These are phyloP conservation scores for Sclerotinia trifoliorum DNA, from an alignment of 2,329 filamentous ascomycete species.

Conservation along the genomic window DNA sequence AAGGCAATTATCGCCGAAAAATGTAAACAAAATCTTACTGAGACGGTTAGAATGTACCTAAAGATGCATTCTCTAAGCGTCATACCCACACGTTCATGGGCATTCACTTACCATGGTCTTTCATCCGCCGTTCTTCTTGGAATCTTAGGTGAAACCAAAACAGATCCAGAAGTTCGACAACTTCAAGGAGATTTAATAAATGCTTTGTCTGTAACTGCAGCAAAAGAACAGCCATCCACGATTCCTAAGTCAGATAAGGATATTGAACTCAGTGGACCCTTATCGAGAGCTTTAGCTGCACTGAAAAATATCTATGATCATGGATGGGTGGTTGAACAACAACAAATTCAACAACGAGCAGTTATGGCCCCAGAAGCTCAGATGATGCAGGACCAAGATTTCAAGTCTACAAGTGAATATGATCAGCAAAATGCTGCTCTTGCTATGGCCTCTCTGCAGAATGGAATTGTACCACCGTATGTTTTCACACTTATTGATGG, in stretches of 20 bases:
- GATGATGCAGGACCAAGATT: slow-evolving; percentile 8
- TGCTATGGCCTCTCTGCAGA: slow-evolving; percentile 65
- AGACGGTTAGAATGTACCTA: slow-evolving; percentile 67
- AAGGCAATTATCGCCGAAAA: slow-evolving; percentile 55
- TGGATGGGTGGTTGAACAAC: slow-evolving; percentile 54
- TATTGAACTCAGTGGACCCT: slow-evolving; percentile 48
- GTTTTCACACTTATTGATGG: slow-evolving; percentile 8
- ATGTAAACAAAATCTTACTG: slow-evolving; percentile 61
- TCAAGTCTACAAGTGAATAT: slow-evolving; percentile 32
- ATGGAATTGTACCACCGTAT: slow-evolving; percentile 46
- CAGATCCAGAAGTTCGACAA: slow-evolving; percentile 61
- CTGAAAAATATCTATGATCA: slow-evolving; percentile 67
- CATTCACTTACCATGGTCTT: slow-evolving; percentile 65
- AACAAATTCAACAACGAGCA: slow-evolving; percentile 41
- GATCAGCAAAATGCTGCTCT: slow-evolving; percentile 57
- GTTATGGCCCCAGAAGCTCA: slow-evolving; percentile 23
- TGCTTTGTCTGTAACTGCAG: slow-evolving; percentile 62
- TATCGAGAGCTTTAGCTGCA: slow-evolving; percentile 60
- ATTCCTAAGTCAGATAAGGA: slow-evolving; percentile 35
- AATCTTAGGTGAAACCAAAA: slow-evolving; percentile 61
- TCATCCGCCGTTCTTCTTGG: slow-evolving; percentile 64
- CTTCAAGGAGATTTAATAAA: slow-evolving; percentile 63
- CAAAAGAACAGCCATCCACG: slow-evolving; percentile 50
- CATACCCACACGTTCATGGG: slow-evolving; percentile 66
- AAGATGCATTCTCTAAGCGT: slow-evolving; percentile 67